Base-by-base conservation (phyloP, 768 basidiomycete species). In the Flagelloscypha sp. region DNA sequence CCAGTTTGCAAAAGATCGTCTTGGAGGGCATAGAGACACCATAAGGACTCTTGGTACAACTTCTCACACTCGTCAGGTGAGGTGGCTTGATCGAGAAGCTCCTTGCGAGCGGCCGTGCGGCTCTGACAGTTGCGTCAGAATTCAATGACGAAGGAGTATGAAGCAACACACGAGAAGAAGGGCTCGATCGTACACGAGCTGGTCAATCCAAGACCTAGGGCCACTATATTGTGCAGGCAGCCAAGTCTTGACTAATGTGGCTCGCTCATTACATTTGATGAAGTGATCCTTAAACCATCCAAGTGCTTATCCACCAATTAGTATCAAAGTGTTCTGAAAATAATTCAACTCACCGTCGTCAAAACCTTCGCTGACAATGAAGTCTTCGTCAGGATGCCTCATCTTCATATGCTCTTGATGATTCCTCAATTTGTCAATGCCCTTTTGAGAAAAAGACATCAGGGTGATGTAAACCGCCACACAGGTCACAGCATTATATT, bases 281-380 rank as follows among this genome's bases (percentile, higher is more conserved):
- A 95, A 99, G 44, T 90, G 83, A 9, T 82, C 79, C 51, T 84
- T 86, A 62, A 95, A 92, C 93, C 92, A 99, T 35, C 76, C 60
- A 24, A 87, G 61, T 5, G 86, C 86, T 88, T 47, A 30, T 39
- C 18, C 21, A 41, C n/a, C 30, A 39, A 31, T 43, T 19, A 45
- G 20, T 27, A 39, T 24, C 13, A 3, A 25, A 18, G 19, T 19
- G 17, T 24, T 3, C 27, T 11, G 7, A 28, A 25, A 29, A 36
- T 27, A 33, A 35, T 25, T 16, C 8, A 4, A 54, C 54, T 16
- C 28, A 86, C 85, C 84, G 50, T 82, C 80, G 46, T 83, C 77
- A 46, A 84, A 90, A 17, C 84, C 81, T 52, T 84, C 73, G 62
- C 80, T 85, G 33, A 84, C 76, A 3, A 74, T 68, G 42, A 82